Base-by-base conservation (phyloP, 2,329 filamentous ascomycete species). In the Monosporascus cannonballus region DNA sequence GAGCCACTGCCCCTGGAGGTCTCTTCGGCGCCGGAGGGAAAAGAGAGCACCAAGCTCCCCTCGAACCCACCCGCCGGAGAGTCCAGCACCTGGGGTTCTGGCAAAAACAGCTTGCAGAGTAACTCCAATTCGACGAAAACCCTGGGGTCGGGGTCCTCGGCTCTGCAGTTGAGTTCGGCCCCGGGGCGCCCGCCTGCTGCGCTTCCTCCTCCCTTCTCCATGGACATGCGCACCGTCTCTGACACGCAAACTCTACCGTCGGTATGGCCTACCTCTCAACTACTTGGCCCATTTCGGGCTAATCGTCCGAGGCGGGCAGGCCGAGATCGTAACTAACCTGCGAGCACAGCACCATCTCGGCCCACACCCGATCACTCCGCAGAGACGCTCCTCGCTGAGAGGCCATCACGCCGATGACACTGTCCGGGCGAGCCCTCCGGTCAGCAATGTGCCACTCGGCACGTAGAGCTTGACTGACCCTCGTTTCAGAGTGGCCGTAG, bases 191-290 rank as follows among this genome's bases (percentile, higher is more conserved):
- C 56, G 22, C 59, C 57, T 39, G 57, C 59, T 53, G 48, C 55
- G 22, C 58, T 67, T 3, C 65, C 64, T 42, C 63, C 63, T 3
- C 64, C 64, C 4, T 67, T 68, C 56, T 64, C 64, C 14, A 50
- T 52, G 14, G 61, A 64, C 17, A 57, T 51, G 37, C 61, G 63
- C 48, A 56, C 56, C 11, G 56, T 65, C 15, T 67, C 65, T 5
- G 61, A 67, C 50, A 54, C 59, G 4, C 59, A 59, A 45, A 60
- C 62, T 48, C 55, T 67, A 44, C 65, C 64, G 50, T 62, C 61
- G 17, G 64, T 67, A 44, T 22, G 54, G 49, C 18, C 44, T 50
- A 24, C 58, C 49, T 18, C 42, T 3, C 27, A 9, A 42, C 27
- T 45, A 30, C 37, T 52, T 62, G 62, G 48, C 54, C 15, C 54